Percentiles rank a stretch among this genome's conserved stretches.
Evolutionary conservation across 768 basidiomycete species (phyloP).

Genomic region (Trametes sanguinea): DNA sequence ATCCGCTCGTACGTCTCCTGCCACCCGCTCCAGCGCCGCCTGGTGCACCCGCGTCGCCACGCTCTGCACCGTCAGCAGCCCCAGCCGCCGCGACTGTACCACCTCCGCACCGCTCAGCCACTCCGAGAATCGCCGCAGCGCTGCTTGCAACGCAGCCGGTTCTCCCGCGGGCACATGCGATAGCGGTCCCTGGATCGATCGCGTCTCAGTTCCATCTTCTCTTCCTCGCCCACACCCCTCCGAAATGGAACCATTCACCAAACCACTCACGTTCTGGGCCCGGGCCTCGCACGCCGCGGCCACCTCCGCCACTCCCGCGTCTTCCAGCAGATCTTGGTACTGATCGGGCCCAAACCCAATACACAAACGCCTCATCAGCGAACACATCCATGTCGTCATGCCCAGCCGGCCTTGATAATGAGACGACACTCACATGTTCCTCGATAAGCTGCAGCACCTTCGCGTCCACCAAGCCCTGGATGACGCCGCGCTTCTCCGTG

Average conservation of each 20-base stretch:
- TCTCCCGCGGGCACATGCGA: constrained; percentile 72
- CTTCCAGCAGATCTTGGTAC: constrained; percentile 53
- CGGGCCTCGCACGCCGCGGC: constrained; percentile 46
- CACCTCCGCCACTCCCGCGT: constrained; percentile 54
- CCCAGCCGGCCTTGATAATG: background rate
- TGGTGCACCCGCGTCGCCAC: constrained; percentile 75
- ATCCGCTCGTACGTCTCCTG: constrained; percentile 67
- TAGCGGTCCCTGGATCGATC: constrained; percentile 58
- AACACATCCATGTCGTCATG: background rate
- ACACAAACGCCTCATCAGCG: background rate
- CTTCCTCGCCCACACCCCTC: background rate
- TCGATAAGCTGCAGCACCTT: constrained; percentile 66
- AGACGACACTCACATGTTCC: constrained; percentile 69
- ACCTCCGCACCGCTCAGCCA: constrained; percentile 88
- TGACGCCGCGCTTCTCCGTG: constrained; percentile 51
- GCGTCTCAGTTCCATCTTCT: background rate
- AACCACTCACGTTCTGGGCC: constrained; percentile 40
- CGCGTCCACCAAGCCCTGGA: constrained; percentile 63
- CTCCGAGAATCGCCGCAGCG: constrained; percentile 70
- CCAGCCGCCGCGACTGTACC: constrained; percentile 76
- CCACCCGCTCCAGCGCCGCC: constrained; percentile 68
- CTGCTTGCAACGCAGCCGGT: constrained; percentile 58
- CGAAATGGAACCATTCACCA: background rate
- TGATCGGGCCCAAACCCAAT: constrained; percentile 26
- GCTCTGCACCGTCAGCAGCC: constrained; percentile 66